Conservation (phyloP, 768 basidiomycete genomes). For the Lactifluus hygrophoroides region DNA sequence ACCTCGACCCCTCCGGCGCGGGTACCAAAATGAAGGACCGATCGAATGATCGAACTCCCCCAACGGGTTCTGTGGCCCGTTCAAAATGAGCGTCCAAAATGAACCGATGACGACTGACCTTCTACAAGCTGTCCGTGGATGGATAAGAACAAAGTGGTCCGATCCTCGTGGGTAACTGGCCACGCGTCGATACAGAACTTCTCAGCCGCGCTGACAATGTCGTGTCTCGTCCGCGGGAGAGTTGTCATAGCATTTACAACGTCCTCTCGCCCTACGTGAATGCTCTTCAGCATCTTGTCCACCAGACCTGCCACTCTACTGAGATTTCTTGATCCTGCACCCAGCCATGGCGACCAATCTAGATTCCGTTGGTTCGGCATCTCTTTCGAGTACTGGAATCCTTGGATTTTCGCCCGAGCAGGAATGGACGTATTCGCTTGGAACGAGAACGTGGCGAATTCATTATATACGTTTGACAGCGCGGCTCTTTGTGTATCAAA, state of each 20-base stretch:
- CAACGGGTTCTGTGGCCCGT: conserved; percentile 44
- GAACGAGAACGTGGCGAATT: conserved; percentile 85
- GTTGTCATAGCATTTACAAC: conserved; percentile 49
- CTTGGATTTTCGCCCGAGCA: conserved; percentile 63
- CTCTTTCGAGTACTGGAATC: conserved; percentile 49
- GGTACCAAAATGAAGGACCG: conserved; percentile 83
- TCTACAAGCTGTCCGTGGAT: conserved; percentile 91
- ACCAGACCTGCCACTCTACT: conserved; percentile 51
- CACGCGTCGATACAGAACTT: conserved; percentile 87
- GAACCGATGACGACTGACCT: conserved; percentile 37
- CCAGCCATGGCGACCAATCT: conserved; percentile 67
- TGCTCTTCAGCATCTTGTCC: conserved; percentile 51
- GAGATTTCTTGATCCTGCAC: conserved; percentile 67
- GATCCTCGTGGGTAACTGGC: conserved; percentile 56
- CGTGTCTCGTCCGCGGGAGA: conserved; percentile 77
- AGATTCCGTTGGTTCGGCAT: conserved; percentile 81
- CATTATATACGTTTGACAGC: conserved; percentile 68
- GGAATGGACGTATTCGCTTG: conserved; percentile 81
- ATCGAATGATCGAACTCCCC: conserved; percentile 87
- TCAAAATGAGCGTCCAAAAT: neutral
- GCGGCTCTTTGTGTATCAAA: conserved; percentile 71
- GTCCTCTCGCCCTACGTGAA: conserved; percentile 65
- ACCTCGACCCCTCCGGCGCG: conserved; percentile 77
- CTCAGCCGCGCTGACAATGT: conserved; percentile 64
- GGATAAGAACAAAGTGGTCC: conserved; percentile 50